Evolutionary conservation across 305 asterid genomes (phyloP).

Genomic region (Solanum hybrid): DNA sequence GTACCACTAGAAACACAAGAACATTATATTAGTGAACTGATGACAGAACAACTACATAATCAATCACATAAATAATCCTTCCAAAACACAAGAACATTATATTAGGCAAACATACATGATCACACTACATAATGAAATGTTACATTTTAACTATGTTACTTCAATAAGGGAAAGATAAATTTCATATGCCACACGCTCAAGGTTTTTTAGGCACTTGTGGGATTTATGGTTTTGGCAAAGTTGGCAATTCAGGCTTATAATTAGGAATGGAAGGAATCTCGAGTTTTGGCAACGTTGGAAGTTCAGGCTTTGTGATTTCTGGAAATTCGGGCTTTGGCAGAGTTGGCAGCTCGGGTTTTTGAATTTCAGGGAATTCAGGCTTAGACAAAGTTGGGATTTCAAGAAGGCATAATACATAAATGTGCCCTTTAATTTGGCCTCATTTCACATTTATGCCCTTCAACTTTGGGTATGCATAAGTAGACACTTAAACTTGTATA

Average conservation of each 20-base stretch:
- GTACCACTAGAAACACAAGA: not conserved
- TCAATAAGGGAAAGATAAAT: not conserved
- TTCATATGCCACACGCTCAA: not conserved
- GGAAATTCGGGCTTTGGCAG: not conserved
- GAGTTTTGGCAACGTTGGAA: not conserved
- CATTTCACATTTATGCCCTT: too few species aligned
- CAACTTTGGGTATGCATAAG: too few species aligned
- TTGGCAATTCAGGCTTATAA: not conserved
- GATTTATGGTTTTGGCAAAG: not conserved
- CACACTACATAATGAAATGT: not conserved
- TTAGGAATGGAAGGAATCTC: not conserved
- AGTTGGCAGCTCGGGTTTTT: not conserved
- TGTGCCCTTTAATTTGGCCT: too few species aligned
- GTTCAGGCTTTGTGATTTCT: not conserved
- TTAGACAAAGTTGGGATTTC: slow-evolving; percentile 4
- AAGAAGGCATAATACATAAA: too few species aligned
- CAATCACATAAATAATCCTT: not conserved
- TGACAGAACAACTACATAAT: not conserved
- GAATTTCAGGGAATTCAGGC: not conserved
- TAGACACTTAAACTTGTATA: too few species aligned
- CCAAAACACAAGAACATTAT: not conserved
- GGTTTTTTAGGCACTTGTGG: not conserved
- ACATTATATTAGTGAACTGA: not conserved
- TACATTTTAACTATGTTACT: not conserved
- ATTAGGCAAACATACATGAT: not conserved